phyloP scores from a whole-genome alignment of 805 yeast species.

The Saccharomycopsis sp. region DNA sequence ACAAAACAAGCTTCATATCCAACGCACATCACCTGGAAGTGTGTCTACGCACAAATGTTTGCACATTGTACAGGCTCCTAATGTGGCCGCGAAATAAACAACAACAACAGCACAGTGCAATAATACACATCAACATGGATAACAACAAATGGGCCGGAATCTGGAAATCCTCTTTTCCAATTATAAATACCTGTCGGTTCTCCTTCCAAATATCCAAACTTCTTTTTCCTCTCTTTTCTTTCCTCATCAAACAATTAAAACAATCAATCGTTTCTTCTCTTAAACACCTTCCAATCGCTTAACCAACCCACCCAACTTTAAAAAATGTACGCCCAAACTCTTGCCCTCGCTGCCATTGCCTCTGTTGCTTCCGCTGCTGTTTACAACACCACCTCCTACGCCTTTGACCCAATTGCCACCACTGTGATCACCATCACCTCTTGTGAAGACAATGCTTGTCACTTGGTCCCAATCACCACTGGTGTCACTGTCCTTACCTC shows the following conservation, averaged over 20 bases:
- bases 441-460: conserved; percentile 21
- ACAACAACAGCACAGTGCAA: too few species aligned
- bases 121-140: too few species aligned
- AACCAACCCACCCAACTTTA: not conserved
- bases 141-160: too few species aligned
- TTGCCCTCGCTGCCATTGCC: conserved; percentile 21
- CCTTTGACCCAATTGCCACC: conserved; percentile 22
- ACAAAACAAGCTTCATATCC: too few species aligned
- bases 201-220: not conserved
- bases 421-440: conserved; percentile 27
- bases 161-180: not conserved
- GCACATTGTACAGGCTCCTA: too few species aligned
- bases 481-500: conserved; percentile 24
- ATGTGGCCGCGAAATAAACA: too few species aligned
- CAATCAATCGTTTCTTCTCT: not conserved
- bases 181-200: not conserved
- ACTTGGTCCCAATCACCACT: conserved; percentile 22
- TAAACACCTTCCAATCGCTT: not conserved
- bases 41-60: too few species aligned
- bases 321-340: conserved; percentile 11
- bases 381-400: conserved; percentile 23
- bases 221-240: too few species aligned
- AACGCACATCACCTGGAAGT: too few species aligned
- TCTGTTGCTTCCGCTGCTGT: conserved; percentile 20
- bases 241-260: not conserved